Conservation (phyloP, 306 rosid species). For the Gastrolobium bilobum region DNA sequence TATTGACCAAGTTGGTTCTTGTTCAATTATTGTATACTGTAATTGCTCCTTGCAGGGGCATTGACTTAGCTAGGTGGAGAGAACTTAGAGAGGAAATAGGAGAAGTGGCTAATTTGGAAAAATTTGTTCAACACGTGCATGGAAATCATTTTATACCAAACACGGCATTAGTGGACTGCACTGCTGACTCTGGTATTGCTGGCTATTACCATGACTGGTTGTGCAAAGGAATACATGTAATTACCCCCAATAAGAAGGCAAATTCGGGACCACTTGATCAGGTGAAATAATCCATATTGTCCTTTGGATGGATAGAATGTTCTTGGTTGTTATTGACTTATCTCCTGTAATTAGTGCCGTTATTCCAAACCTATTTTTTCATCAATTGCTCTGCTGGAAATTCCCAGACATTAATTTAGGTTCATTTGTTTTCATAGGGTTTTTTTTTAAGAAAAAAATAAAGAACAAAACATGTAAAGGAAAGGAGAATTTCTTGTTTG, state of each 20-base stretch:
- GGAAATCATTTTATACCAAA: constrained; percentile 98
- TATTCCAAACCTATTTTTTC: background rate
- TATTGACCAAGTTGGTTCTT: constrained; percentile 21
- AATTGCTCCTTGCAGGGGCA: constrained; percentile 68
- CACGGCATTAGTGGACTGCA: constrained; percentile 94
- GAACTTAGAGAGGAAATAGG: constrained; percentile 74
- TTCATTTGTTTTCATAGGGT: background rate
- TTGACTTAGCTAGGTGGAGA: constrained; percentile 85
- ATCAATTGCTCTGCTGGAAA: constrained; percentile 32
- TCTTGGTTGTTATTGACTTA: constrained; percentile 35
- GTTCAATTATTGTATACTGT: constrained; percentile 31
- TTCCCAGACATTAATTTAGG: constrained; percentile 16
- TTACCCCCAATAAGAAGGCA: constrained; percentile 97
- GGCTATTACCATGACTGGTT: constrained; percentile 91
- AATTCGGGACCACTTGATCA: constrained; percentile 98
- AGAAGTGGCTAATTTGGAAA: constrained; percentile 77
- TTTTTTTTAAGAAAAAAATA: background rate
- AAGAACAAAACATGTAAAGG: constrained; percentile 1
- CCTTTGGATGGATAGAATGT: constrained; percentile 30
- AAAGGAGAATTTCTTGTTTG: constrained; percentile 11
- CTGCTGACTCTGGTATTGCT: constrained; percentile 86
- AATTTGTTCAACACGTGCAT: constrained; percentile 83
- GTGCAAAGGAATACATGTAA: constrained; percentile 90
- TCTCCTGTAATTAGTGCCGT: background rate
- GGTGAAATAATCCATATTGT: constrained; percentile 57